A percentile compares a stretch with the other conserved stretches of the same genome.
Evolutionary conservation across 177 flowering plant species (phyloP).

Genomic region (Vitis hybrid): DNA sequence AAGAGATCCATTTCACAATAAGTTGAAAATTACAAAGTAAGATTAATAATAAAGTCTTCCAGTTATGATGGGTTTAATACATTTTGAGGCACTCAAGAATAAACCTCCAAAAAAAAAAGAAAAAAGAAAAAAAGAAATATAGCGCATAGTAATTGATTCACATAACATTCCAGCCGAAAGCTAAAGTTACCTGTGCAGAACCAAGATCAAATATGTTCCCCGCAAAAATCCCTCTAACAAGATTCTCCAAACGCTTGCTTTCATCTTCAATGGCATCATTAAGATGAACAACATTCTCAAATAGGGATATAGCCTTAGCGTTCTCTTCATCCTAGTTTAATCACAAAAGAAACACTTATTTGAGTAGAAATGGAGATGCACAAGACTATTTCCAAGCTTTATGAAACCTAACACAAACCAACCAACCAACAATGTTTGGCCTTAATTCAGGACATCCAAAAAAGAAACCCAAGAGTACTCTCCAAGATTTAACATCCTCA

Average conservation of each 20-base stretch:
- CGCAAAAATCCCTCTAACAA: constrained; percentile 92
- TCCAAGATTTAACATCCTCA: neutral
- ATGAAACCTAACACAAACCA: no score
- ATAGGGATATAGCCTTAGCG: constrained; percentile 87
- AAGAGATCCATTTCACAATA: neutral
- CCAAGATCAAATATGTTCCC: constrained; percentile 99
- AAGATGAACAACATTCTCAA: constrained; percentile 63
- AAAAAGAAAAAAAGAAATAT: neutral
- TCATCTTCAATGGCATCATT: constrained; percentile 92
- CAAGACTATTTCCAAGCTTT: neutral
- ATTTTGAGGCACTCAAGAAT: neutral
- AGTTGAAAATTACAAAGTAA: neutral
- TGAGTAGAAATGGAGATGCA: neutral
- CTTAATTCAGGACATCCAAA: neutral
- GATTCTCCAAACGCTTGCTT: constrained; percentile 67
- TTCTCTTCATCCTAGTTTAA: constrained; percentile 87
- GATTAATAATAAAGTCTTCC: neutral
- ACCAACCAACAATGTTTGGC: neutral
- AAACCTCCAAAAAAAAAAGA: neutral
- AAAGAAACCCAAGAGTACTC: neutral
- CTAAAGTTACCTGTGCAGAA: constrained; percentile 74
- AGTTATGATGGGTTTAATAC: neutral
- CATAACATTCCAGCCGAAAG: neutral
- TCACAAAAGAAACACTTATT: neutral
- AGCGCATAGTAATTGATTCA: no score